Base-by-base conservation (phyloP, 345 rosid genomes). In the Camelina neglecta region DNA sequence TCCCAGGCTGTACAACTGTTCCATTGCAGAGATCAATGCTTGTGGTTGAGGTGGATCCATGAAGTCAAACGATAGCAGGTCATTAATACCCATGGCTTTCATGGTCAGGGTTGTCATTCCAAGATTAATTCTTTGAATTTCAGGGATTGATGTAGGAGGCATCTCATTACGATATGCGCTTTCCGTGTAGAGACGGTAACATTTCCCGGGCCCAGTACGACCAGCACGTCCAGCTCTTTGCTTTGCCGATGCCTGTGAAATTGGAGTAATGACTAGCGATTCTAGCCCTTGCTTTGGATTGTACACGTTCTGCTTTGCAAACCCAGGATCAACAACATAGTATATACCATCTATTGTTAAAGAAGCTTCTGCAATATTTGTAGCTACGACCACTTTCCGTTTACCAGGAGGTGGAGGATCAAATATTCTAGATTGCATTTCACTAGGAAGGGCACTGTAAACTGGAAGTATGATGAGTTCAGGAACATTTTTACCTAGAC, bases 41-140 rank as follows among this genome's bases (percentile, higher is more conserved):
- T 90, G 85, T 6, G 97, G 82, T 49, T 69, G 79, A 15, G 83
- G 83, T 36, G 83, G 83, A 72, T 80, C 83, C 83, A 80, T 80
- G 49, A 80, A 80, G 7, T 80, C 83, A 61, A 80, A 80, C 0
- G 82, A 77, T 41, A 84, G 55, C 44, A 81, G 71, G 24, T 91
- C 98, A 74, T 87, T 91, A 33, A 93, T 90, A 23, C 98, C 98
- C 94, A 93, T 93, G 15, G 95, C 97, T 86, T 90, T 92, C 98
- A 94, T 85, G 11, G 83, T 81, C 13, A 94, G 84, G 0, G 88
- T 84, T 26, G 84, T 85, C 26, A 65, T 31, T 57, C 93, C 98
- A 72, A 93, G 98, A 74, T 91, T 87, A 56, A 88, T 87, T 82
- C 98, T 89, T 70, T 93, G 97, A 69, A 93, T 91, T 83, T 93